Evolutionary conservation across 2,329 filamentous ascomycete genomes (phyloP).

Genomic region (Moelleriella libera): DNA sequence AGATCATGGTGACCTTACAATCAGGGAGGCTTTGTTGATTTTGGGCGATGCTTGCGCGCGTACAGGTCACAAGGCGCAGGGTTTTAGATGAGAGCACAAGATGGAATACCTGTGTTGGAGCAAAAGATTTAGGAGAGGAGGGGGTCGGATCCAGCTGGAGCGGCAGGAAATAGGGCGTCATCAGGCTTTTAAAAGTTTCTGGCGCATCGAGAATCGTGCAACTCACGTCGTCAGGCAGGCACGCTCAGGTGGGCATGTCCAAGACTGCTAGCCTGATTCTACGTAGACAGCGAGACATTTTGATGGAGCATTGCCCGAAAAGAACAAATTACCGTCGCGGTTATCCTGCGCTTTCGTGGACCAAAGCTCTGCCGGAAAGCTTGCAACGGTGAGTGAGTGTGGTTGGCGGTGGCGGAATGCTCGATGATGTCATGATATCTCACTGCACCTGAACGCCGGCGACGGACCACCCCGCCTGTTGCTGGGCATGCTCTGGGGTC

Average conservation of each 20-base stretch:
- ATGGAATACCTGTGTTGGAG: too few species aligned
- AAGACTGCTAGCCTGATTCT: background rate
- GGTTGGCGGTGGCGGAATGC: conserved; percentile 12
- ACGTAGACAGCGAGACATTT: background rate
- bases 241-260: background rate
- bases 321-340: background rate
- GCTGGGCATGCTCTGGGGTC: too few species aligned
- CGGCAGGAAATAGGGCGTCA: too few species aligned
- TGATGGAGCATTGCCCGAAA: background rate
- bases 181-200: too few species aligned
- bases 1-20: too few species aligned
- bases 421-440: conserved; percentile 19
- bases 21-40: too few species aligned
- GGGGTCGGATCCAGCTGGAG: too few species aligned
- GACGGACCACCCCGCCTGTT: background rate
- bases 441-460: background rate
- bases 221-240: background rate
- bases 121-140: too few species aligned
- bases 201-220: background rate
- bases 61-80: too few species aligned
- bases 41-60: too few species aligned
- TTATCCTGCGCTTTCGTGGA: background rate
- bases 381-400: background rate
- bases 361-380: background rate
- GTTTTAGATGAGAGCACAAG: too few species aligned